Evolutionary conservation across 306 rosid genomes (phyloP).

Genomic region (Acacia crassicarpa): DNA sequence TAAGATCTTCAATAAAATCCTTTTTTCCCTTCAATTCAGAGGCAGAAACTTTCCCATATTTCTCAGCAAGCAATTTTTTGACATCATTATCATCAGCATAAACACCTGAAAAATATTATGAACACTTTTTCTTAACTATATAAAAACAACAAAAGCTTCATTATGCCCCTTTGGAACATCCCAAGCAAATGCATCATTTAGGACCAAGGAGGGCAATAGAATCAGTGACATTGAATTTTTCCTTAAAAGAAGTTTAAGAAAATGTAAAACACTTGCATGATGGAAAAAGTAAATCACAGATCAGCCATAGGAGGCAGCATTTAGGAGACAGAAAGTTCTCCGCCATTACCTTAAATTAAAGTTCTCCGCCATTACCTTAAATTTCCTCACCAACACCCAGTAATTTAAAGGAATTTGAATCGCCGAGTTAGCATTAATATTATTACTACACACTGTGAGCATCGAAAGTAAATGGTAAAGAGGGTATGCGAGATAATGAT

Average conservation of each 20-base stretch:
- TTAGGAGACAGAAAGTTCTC: not conserved
- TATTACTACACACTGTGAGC: not conserved
- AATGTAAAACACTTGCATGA: not conserved
- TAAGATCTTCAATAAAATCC: slow-evolving; percentile 59
- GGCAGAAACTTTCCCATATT: slow-evolving; percentile 57
- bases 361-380: not conserved
- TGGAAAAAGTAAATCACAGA: not conserved
- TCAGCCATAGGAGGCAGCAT: not conserved
- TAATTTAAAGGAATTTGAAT: not conserved
- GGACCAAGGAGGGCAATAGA: not conserved
- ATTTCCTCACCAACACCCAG: not conserved
- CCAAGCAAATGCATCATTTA: not conserved
- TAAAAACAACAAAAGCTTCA: slow-evolving; percentile 3
- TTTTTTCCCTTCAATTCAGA: slow-evolving; percentile 58
- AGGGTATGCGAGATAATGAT: not conserved
- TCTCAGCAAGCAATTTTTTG: slow-evolving; percentile 52
- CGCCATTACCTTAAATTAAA: not conserved
- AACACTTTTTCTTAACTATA: not conserved
- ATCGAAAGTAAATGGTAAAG: not conserved
- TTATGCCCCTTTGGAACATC: not conserved
- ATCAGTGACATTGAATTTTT: not conserved
- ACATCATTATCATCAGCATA: slow-evolving; percentile 67
- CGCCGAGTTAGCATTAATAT: not conserved
- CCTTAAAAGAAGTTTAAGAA: not conserved
- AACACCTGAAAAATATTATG: slow-evolving; percentile 60